Conservation (phyloP, 2,329 filamentous ascomycete species). For the Phialophora expanda region DNA sequence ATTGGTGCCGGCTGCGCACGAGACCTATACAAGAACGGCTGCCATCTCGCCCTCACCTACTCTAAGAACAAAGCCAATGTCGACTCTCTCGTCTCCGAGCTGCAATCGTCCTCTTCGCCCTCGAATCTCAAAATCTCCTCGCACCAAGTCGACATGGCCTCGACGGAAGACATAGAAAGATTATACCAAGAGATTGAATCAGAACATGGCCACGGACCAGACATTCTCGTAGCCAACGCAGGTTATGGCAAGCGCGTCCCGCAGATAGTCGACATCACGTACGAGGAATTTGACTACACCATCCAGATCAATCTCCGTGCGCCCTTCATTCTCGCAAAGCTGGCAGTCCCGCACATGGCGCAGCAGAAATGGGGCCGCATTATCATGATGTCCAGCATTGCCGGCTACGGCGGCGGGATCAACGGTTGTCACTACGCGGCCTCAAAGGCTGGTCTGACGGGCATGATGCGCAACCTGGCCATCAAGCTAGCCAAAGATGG, state of each 20-base stretch:
- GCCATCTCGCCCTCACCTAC: conserved; percentile 65
- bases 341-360: conserved; percentile 66
- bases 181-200: conserved; percentile 62
- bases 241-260: conserved; percentile 68
- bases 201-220: conserved; percentile 60
- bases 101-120: conserved; percentile 40
- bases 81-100: conserved; percentile 51
- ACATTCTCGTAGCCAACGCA: conserved; percentile 71
- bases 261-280: conserved; percentile 62
- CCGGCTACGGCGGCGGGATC: conserved; percentile 66
- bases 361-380: conserved; percentile 66
- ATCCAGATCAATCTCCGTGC: conserved; percentile 67
- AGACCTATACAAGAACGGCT: conserved; percentile 59
- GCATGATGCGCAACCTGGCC: conserved; percentile 69
- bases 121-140: conserved; percentile 51
- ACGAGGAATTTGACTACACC: conserved; percentile 69
- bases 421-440: conserved; percentile 63
- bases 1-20: conserved; percentile 65
- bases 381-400: conserved; percentile 68
- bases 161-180: conserved; percentile 57
- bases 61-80: conserved; percentile 58
- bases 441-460: conserved; percentile 66
- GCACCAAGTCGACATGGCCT: conserved; percentile 65
- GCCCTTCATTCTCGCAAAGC: conserved; percentile 66
- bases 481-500: conserved; percentile 63